Evolutionary conservation across 139 green algal species (phyloP), one percentile per base, ranked within the genome.

Genomic region (Chlamydomonas applanata): DNA sequence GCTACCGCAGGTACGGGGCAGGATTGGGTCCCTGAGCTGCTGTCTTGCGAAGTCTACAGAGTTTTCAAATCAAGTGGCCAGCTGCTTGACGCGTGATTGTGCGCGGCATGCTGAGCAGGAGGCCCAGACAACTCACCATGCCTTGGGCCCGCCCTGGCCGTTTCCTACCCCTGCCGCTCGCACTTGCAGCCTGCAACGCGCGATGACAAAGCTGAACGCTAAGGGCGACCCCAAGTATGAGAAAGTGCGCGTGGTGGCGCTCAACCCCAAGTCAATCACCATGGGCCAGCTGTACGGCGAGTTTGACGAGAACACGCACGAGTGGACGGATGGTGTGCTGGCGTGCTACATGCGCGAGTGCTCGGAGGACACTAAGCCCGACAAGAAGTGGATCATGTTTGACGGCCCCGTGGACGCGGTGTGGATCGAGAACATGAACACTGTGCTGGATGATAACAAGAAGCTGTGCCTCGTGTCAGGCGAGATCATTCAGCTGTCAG

Each of bases 301-400:
- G 76, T 94, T 94, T 71, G 89, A 94, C 74, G 78, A 89, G 24
- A 88, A 88, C 81, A 94, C 89, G 33, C 89, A 93, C 79, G 89
- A 94, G 79, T 94, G 89, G 89, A 93, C 86, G 40, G 89, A 94
- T 65, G 89, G 89, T 52, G 88, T 94, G 68, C 85, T 94, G 29
- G 88, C 88, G 22, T 91, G 84, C 81, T 92, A 94, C 86, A 94
- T 94, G 89, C 82, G 89, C 44, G 88, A 92, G 65, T 89, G 81
- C 76, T 74, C 76, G 35, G 88, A 90, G 74, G 88, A 94, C 75
- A 83, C 80, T 33, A 89, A 81, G 67, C 76, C 84, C 9, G 88
- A 91, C 76, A 93, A 93, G 86, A 95, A 92, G 76, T 94, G 89
- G 89, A 88, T 94, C 63, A 92, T 94, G 86, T 94, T 94, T 73